A percentile compares a stretch with the other conserved stretches of the same genome.
phyloP scores from a whole-genome alignment of 495 filamentous ascomycete species.

The Pyrenula aspistea region DNA sequence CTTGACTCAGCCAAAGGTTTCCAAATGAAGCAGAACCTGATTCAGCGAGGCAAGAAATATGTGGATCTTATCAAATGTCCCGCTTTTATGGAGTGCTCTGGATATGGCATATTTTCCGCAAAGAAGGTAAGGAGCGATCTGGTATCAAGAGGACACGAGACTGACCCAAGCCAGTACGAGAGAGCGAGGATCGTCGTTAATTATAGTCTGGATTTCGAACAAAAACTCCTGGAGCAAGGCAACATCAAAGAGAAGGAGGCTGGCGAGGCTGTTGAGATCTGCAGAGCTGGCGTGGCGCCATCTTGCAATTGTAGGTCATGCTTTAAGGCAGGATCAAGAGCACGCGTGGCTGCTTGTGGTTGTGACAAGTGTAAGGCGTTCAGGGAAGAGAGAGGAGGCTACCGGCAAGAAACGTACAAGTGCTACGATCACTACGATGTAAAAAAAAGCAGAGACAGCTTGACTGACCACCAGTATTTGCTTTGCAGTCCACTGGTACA shows the following conservation, averaged over 20 bases:
- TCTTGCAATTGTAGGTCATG: not conserved
- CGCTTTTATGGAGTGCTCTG: no score
- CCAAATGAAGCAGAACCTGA: not conserved
- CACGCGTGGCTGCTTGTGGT: not conserved
- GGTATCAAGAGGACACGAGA: not conserved
- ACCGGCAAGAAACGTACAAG: no score
- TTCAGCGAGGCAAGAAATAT: not conserved
- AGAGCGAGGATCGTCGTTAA: not conserved
- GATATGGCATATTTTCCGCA: no score
- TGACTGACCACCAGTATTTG: not conserved
- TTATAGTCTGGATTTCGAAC: not conserved
- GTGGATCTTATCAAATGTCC: not conserved
- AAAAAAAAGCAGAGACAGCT: no score
- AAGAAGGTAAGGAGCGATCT: no score
- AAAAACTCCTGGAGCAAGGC: no score
- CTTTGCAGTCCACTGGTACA: not conserved
- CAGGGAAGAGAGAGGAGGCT: not conserved
- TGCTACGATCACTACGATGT: no score
- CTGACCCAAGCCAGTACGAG: not conserved
- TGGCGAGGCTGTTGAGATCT: no score
- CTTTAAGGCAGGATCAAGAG: not conserved
- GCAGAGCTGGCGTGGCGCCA: not conserved
- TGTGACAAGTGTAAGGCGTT: not conserved
- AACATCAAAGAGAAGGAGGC: no score
- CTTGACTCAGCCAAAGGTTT: not conserved